These are phyloP conservation scores for Ascochyta koolunga DNA, from an alignment of 2,329 filamentous ascomycete genomes.

Conservation along the genomic window DNA sequence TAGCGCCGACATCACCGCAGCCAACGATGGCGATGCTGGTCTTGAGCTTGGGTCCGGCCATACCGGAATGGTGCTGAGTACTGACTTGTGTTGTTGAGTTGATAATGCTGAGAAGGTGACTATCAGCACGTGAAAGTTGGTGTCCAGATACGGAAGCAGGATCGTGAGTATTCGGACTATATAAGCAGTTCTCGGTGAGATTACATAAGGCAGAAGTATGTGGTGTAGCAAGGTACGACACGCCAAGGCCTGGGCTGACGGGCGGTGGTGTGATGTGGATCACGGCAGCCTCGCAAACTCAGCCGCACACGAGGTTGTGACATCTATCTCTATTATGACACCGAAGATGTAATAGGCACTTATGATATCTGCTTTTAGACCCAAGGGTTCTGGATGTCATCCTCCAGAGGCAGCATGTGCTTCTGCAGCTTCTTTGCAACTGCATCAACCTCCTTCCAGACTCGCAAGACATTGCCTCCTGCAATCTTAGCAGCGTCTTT, in stretches of 20 bases:
- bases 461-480: constrained; percentile 80
- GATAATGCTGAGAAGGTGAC: not conserved
- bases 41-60: constrained; percentile 40
- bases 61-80: not conserved
- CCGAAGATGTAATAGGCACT: not conserved
- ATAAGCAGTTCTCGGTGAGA: constrained; percentile 1
- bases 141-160: constrained; percentile 7
- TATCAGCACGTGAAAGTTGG: constrained; percentile 2
- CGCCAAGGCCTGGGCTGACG: constrained; percentile 28
- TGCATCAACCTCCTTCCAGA: constrained; percentile 79
- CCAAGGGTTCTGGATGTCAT: constrained; percentile 45
- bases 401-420: constrained; percentile 52
- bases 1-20: constrained; percentile 58
- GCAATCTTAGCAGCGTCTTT: constrained; percentile 75
- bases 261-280: constrained; percentile 27
- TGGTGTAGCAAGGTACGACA: constrained; percentile 6
- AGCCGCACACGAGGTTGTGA: constrained; percentile 4
- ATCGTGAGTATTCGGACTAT: not conserved
- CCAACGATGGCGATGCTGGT: constrained; percentile 58
- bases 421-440: constrained; percentile 71
- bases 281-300: constrained; percentile 11
- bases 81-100: not conserved
- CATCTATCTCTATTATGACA: not conserved
- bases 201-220: constrained; percentile 4
- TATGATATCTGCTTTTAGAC: not conserved